Base-by-base conservation (phyloP, 371 early-diverging fungal species). In the Chytridium lagenaria region DNA sequence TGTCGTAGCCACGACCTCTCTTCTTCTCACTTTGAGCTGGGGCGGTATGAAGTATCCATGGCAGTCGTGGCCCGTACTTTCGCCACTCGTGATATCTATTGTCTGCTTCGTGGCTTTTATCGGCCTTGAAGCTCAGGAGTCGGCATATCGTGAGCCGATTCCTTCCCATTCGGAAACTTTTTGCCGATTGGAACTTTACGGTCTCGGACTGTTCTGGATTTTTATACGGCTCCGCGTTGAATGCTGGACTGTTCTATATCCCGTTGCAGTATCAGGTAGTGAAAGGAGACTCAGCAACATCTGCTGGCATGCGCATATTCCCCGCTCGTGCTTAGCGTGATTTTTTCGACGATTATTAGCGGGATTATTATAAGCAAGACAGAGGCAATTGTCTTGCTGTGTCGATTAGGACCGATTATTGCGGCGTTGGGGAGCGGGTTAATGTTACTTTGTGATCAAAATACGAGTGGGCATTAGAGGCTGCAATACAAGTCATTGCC, bases 21-120 rank as follows among this genome's bases (percentile, higher is more conserved):
- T 55, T 15, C 55, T 55, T 26, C 16, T 55, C 7, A 26, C 55
- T 5, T 55, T 55, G 55, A 55, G 26, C 55, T 55, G 55, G 55
- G 55, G 55, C 26, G 55, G 55, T 7, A 55, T 15, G 10, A 28
- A 7, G 16, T 55, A 55, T 55, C 10, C 55, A 28, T 55, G 55
- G 55, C 10, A 55, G 16, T 55, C 55, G 7, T 55, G 55, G 55
- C 55, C 10, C 5, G 55, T 55, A 16, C 55, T 55, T 10, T 10
- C 26, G 55, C 55, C 55, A 28, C 55, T 55, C 16, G 5, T 55
- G 16, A 5, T 55, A 5, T 55, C 55, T 5, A 23, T 55, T 15
- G 16, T 55, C 30, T 26, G 10, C 55, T 55, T 16, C 26, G 26
- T 16, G 16, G 19, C 30, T 26, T 55, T 55, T 26, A 28, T 55